Evolutionary conservation across 179 eudicot species (phyloP).

Genomic region (Silene noctiflora): DNA sequence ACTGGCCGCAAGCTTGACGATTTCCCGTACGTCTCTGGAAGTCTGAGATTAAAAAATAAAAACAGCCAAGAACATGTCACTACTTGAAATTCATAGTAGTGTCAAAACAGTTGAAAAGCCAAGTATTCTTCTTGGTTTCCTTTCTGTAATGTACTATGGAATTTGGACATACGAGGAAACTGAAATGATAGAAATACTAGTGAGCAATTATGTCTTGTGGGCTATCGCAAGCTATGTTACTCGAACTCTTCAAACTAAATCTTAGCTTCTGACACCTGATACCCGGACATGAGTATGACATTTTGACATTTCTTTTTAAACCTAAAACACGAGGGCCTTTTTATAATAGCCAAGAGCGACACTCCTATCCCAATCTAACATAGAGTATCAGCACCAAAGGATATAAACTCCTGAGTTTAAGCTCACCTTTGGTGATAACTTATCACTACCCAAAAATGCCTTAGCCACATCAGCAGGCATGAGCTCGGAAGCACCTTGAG

Average conservation of each 20-base stretch:
- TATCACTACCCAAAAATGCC: slow-evolving; percentile 62
- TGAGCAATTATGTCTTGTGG: neutral
- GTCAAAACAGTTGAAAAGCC: neutral
- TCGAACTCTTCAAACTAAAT: neutral
- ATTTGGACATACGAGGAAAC: neutral
- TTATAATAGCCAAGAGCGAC: neutral
- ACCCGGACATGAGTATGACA: neutral
- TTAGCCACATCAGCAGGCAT: slow-evolving; percentile 97
- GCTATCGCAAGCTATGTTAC: neutral
- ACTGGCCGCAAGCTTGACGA: slow-evolving; percentile 71
- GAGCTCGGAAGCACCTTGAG: slow-evolving; percentile 70
- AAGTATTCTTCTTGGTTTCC: neutral
- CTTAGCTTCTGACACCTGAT: neutral
- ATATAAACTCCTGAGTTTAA: neutral
- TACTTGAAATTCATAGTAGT: neutral
- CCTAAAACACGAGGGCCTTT: neutral
- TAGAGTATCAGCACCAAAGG: neutral
- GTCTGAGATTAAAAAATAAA: slow-evolving; percentile 36
- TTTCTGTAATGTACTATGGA: slow-evolving; percentile 1
- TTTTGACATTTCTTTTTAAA: neutral
- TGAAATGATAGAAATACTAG: neutral
- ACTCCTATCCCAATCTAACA: neutral
- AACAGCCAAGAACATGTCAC: slow-evolving; percentile 19
- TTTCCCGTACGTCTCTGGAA: slow-evolving; percentile 74
- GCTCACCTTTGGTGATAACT: slow-evolving; percentile 75